Base-by-base conservation (phyloP, 805 yeast species). In the Cyberlindnera maclurae region DNA sequence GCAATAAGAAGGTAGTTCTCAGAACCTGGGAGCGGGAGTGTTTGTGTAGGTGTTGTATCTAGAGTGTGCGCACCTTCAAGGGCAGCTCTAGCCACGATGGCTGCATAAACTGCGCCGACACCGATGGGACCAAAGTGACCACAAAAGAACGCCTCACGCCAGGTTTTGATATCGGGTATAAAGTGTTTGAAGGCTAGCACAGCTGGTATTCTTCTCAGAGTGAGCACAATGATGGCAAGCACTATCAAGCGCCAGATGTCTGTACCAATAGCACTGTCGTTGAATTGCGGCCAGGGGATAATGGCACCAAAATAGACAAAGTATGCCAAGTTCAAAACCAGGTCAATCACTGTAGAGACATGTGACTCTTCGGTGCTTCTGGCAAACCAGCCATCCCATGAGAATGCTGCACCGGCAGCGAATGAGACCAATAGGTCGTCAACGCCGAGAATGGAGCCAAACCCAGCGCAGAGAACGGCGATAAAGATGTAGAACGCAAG, bases 71-170 rank as follows among this genome's bases (percentile, higher is more conserved):
- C 64, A n/a, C 31, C 36, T 54, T 85, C 94, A 38, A 83, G 62
- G 44, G 79, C 82, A 9, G 77, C 74, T 44, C 90, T 73, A 1
- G 95, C 86, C 45, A 87, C 65, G 36, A 88, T 79, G 5, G 85
- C 79, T 31, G 93, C 90, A 38, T 41, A 44, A 60, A 88, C 69
- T 2, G 95, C 95, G 41, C 96, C 96, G 16, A 88, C 96, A 34
- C 97, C 97, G 54, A 89, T 85, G 2, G 97, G 96, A 13, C 97
- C 97, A 60, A 89, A 88, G 63, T 88, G 96, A 15, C 96, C 96
- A 58, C 94, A 86, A 59, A 89, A 89, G 3, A 88, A 57, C 0
- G 96, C 96, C 59, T 88, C 97, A 58, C 95, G 76, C 95, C 96
- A 88, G 10, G 86, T 74, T 51, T 86, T 79, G 29, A 88, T 75